These are phyloP conservation scores for Amanita pseudoporphyria DNA, from an alignment of 768 basidiomycete species.

Conservation along the genomic window DNA sequence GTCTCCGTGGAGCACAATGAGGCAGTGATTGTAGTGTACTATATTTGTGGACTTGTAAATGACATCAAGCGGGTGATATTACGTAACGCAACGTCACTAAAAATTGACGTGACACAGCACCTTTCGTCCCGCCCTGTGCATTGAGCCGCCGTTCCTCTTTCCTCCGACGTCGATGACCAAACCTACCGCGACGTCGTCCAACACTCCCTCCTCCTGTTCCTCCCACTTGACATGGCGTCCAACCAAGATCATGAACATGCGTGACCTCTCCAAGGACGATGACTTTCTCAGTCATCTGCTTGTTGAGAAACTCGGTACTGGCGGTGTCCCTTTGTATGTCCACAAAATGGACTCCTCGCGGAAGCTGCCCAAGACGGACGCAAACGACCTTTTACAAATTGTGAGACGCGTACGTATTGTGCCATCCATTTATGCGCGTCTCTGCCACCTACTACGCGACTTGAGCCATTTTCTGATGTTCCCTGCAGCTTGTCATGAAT, in stretches of 20 bases:
- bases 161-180: slow-evolving; percentile 10
- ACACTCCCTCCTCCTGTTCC: slow-evolving; percentile 14
- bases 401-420: slow-evolving; percentile 62
- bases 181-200: slow-evolving; percentile 20
- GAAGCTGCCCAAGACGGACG: slow-evolving; percentile 66
- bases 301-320: slow-evolving; percentile 82
- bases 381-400: slow-evolving; percentile 56
- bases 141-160: slow-evolving; percentile 8
- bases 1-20: slow-evolving; percentile 31
- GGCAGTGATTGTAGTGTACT: not conserved
- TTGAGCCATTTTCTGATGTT: slow-evolving; percentile 13
- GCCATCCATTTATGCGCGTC: slow-evolving; percentile 12
- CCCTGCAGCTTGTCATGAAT: slow-evolving; percentile 44
- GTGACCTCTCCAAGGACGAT: slow-evolving; percentile 84
- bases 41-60: not conserved
- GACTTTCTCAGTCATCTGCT: slow-evolving; percentile 86
- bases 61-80: not conserved
- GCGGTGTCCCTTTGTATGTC: slow-evolving; percentile 68
- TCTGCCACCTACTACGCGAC: slow-evolving; percentile 17
- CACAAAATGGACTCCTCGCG: slow-evolving; percentile 85
- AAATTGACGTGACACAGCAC: slow-evolving; percentile 17
- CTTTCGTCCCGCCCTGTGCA: slow-evolving; percentile 12
- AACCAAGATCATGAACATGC: slow-evolving; percentile 86
- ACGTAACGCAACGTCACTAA: slow-evolving; percentile 11
- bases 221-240: slow-evolving; percentile 54